A percentile compares a stretch with the other conserved stretches of the same genome.
phyloP scores from a whole-genome alignment of 78 protist genomes.

The Guillardia theta region DNA sequence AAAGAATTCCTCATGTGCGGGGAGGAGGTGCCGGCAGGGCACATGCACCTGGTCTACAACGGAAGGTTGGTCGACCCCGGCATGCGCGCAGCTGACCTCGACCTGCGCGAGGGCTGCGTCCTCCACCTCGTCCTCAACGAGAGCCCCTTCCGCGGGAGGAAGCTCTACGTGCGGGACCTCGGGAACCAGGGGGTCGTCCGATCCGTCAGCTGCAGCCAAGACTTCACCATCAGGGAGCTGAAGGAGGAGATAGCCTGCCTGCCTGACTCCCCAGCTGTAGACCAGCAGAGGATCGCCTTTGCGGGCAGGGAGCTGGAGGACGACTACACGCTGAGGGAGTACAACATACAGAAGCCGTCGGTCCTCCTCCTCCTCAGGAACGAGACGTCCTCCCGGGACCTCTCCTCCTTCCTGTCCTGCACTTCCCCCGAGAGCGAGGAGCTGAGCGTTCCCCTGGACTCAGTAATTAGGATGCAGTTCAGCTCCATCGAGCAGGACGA shows the following conservation, averaged over 20 bases:
- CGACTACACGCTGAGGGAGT: not conserved
- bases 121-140: not conserved
- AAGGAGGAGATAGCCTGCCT: not conserved
- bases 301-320: not conserved
- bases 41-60: not conserved
- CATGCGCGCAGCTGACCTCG: not conserved
- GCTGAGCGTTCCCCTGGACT: no score
- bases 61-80: not conserved
- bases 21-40: not conserved
- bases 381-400: no score
- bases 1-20: no score
- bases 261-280: not conserved
- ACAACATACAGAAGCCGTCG: conserved; percentile 35
- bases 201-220: not conserved
- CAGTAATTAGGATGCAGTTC: not conserved
- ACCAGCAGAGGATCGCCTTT: not conserved
- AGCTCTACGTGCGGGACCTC: not conserved
- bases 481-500: conserved; percentile 18
- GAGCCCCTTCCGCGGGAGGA: not conserved
- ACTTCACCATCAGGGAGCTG: not conserved
- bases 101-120: not conserved
- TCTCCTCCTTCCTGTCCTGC: no score
- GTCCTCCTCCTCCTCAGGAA: not conserved
- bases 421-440: no score
- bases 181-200: not conserved